Evolutionary conservation across 2,329 filamentous ascomycete species (phyloP), one percentile per base, ranked within the genome.

Genomic region (Hypoxylon sp.): DNA sequence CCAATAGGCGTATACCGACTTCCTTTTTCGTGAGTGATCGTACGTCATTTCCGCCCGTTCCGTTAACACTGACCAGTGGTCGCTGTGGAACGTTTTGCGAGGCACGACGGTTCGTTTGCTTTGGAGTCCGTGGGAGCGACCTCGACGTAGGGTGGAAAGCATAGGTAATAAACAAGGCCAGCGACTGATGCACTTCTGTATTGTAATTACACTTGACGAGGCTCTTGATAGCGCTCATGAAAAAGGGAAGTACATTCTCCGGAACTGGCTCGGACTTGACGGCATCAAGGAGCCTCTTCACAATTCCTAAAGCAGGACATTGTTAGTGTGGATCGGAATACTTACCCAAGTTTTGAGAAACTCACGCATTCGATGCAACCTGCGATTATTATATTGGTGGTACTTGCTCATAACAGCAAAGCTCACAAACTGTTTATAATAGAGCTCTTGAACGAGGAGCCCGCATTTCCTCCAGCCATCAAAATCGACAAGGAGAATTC

Each of bases 131-230:
- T 9, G 86, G 79, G 22, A 83, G 73, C 1, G 86, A 86, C 11
- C 78, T 79, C 0, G 83, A 73, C 0, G 86, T 82, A 1, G 85
- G 82, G 76, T 98, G 94, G 69, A 98, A 88, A 5, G 94, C 91
- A 78, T 96, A 99, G 0, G 95, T 98, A 71, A 99, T 92, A 77
- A 97, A 98, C 22, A 98, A 86, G 1, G 96, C 93, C 47, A 99
- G 83, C 1, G 94, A 93, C 37, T 95, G 90, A 76, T 97, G 90
- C 26, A 95, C 90, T 78, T 97, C 94, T 14, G 92, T 91, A 57
- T 92, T 94, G 73, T 94, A 88, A 74, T 92, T 95, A 70, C 90
- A 92, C 70, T 90, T 91, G 31, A 98, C 87, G 3, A 99, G 86
- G 11, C 90, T 90, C 75, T 91, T 91, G 70, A 99, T 92, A 0